Conservation (phyloP, 208 protist genomes). For the Leishmania arabica region DNA sequence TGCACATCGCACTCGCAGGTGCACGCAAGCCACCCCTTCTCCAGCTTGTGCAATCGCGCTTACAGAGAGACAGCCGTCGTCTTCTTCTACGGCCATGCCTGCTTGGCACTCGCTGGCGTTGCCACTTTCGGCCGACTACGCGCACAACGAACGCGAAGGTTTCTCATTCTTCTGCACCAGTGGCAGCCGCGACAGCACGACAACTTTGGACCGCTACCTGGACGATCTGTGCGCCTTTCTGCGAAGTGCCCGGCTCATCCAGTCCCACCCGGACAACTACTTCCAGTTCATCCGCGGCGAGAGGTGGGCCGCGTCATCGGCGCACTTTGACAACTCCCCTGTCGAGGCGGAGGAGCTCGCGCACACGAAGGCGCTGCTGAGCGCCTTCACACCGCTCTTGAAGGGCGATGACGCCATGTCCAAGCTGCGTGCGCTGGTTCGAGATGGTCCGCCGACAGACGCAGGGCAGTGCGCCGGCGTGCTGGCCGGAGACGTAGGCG, state of each 20-base stretch:
- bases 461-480: background rate
- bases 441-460: constrained; percentile 47
- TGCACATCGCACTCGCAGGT: background rate
- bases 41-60: background rate
- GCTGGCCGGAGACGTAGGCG: background rate
- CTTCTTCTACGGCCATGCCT: constrained; percentile 12
- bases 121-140: constrained; percentile 56
- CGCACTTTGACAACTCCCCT: constrained; percentile 47
- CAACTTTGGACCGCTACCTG: constrained; percentile 52
- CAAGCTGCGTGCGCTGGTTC: constrained; percentile 43
- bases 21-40: background rate
- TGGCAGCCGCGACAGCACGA: constrained; percentile 8
- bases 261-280: constrained; percentile 80
- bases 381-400: constrained; percentile 42
- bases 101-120: constrained; percentile 53
- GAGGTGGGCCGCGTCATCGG: constrained; percentile 17
- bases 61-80: background rate
- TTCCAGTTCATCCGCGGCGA: constrained; percentile 56
- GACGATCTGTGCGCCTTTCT: constrained; percentile 74
- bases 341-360: constrained; percentile 54
- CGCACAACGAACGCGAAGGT: constrained; percentile 23
- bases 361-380: constrained; percentile 47
- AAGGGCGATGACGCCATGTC: constrained; percentile 29
- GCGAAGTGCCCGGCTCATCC: constrained; percentile 57
- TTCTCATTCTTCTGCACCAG: constrained; percentile 41